Evolutionary conservation across 805 yeast species (phyloP), one percentile per base, ranked within the genome.

Genomic region (Saccharomycopsis fibuligera): DNA sequence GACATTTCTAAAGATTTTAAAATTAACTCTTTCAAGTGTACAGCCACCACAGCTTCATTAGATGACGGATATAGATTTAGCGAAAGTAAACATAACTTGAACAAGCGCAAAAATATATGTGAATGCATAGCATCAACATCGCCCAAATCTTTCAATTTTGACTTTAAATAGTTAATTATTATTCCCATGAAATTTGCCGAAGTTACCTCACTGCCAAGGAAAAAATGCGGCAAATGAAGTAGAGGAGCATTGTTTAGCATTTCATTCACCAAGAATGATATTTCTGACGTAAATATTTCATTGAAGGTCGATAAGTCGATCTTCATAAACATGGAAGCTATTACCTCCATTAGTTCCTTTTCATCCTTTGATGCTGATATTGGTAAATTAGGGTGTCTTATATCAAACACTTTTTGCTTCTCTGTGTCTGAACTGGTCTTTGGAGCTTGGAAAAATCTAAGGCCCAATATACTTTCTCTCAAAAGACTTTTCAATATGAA

Each of bases 231-330:
- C 50, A 93, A 78, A 59, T 91, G 96, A 23, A 95, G 70, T 44
- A 91, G 66, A 0, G 96, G 90, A 1, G 96, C 84, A 62, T 91
- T 91, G 21, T 79, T 75, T 46, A 89, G 68, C 79, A 88, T 85
- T 2, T 86, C 76, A 12, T 84, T 81, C 58, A 86, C 88, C 63
- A 90, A 69, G 57, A 77, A 80, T 21, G 82, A 86, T 49, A 91
- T 71, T 63, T 93, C 96, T 2, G 81, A 73, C 54, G 81, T 87
- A 8, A 89, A 81, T 54, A 93, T 83, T 65, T 93, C 99, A 62
- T 87, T 90, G 65, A 95, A 95, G 0, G 97, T 86, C 0, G 98
- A 89, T 19, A 96, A 90, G 60, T 95, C 99, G 48, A 95, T 77
- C 61, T 88, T 96, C 56, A 89, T 86, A 65, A 88, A 93, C 58